Percentiles rank a stretch among this genome's conserved stretches.
These are phyloP conservation scores for Fraxinus velutina DNA, from an alignment of 305 asterid genomes.

Conservation along the genomic window DNA sequence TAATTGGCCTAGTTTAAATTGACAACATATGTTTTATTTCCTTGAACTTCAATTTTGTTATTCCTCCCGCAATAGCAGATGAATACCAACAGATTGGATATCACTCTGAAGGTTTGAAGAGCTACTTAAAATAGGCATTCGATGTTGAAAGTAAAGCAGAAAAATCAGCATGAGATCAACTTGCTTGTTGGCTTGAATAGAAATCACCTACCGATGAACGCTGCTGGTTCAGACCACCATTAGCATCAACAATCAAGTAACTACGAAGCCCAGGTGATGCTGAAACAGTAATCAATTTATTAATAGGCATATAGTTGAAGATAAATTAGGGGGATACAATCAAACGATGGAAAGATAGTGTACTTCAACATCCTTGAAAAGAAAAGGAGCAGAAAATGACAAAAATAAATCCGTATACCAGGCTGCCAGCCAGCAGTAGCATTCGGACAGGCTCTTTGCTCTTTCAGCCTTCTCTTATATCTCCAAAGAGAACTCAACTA, in stretches of 20 bases:
- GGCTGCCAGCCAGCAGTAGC: slow-evolving; percentile 32
- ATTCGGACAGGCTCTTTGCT: slow-evolving; percentile 50
- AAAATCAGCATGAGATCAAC: slow-evolving; percentile 14
- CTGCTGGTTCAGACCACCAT: slow-evolving; percentile 93
- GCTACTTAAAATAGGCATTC: neutral
- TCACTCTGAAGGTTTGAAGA: neutral
- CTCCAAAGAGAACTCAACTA: slow-evolving; percentile 77
- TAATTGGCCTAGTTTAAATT: neutral
- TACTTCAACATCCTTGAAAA: neutral
- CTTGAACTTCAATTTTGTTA: neutral
- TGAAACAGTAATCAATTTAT: slow-evolving; percentile 18
- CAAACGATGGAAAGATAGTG: neutral
- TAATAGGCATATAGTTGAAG: neutral
- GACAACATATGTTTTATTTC: neutral
- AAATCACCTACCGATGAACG: slow-evolving; percentile 71
- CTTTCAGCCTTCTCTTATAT: slow-evolving; percentile 70
- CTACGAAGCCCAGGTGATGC: slow-evolving; percentile 37
- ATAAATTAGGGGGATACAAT: neutral
- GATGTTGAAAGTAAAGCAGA: neutral
- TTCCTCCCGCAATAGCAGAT: neutral
- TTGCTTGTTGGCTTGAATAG: neutral
- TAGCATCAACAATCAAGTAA: slow-evolving; percentile 73
- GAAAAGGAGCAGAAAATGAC: neutral
- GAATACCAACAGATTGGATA: neutral
- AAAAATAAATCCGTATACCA: slow-evolving; percentile 34